Evolutionary conservation across 441 rosid species (phyloP), one percentile per base, ranked within the genome.

Genomic region (Geranium incanum): DNA sequence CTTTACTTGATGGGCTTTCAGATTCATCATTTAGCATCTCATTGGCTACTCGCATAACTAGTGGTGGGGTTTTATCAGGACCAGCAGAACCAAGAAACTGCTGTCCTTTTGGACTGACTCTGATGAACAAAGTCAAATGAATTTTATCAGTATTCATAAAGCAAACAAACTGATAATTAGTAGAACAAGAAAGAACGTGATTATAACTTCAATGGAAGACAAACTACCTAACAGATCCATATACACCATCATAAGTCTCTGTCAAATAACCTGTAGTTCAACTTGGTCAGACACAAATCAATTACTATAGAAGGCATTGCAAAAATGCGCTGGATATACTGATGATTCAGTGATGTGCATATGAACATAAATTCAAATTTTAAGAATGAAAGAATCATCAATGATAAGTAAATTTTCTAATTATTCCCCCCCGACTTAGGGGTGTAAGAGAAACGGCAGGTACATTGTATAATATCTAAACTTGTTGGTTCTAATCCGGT

Each of bases 1-100:
- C 41, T 15, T 70, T 75, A 41, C 68, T 62, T 59, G 74, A 45
- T 74, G 70, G 36, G 65, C 60, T 63, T 78, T 76, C 68, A 45
- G 75, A 23, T 39, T 79, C 80, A 15, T 71, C 81, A 62, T 75
- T 80, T 65, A 68, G 69, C 86, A 85, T 70, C 73, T 81, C 82
- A 70, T 41, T 39, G 3, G 74, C 75, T 62, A 82, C 36, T 63
- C 84, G 77, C 70, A 85, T 76, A 69, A 81, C 11, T 57, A 85
- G 68, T 12, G 81, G 78, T 60, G 84, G 84, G 67, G 81, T 84
- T 73, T 81, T 67, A 81, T 85, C 84, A 41, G 83, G 76, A 38
- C 71, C 72, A 36, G 88, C 81, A 72, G 84, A 78, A 63, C 50
- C 67, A 69, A 85, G 82, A 75, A 74, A 79, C 67, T 79, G 77